Evolutionary conservation across 441 rosid genomes (phyloP).

Genomic region (Pelargonium cotyledonis): DNA sequence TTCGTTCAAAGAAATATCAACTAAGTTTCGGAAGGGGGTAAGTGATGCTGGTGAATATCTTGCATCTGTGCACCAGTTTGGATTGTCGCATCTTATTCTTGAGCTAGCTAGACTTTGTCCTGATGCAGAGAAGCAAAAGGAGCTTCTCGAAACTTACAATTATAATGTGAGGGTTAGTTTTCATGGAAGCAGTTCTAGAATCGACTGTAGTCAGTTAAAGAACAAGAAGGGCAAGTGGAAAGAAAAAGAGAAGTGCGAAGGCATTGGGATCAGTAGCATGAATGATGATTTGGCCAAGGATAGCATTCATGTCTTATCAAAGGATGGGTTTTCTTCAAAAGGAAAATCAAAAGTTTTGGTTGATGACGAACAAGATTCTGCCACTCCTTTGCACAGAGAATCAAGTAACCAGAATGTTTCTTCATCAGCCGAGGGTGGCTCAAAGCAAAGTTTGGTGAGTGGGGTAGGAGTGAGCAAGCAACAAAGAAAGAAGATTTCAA

Average conservation of each 20-base stretch:
- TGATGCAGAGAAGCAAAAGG: conserved; percentile 35
- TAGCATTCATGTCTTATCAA: conserved; percentile 8
- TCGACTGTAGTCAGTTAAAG: conserved; percentile 8
- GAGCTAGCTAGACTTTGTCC: conserved; percentile 44
- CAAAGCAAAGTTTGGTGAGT: conserved; percentile 15
- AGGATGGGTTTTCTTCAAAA: conserved; percentile 20
- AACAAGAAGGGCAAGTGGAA: conserved; percentile 24
- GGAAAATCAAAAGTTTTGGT: conserved; percentile 32
- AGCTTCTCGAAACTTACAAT: conserved; percentile 33
- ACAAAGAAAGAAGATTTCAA: conserved; percentile 27
- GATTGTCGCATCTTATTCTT: conserved; percentile 33
- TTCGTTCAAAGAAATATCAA: conserved; percentile 35
- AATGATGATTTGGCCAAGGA: conserved; percentile 19
- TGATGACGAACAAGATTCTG: conserved; percentile 14
- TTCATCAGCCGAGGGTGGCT: conserved; percentile 14
- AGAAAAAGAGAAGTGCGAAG: conserved; percentile 37
- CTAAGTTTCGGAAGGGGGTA: conserved; percentile 28
- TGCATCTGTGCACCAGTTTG: conserved; percentile 39
- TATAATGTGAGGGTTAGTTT: conserved; percentile 20
- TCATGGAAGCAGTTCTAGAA: conserved; percentile 14
- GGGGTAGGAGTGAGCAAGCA: conserved; percentile 33
- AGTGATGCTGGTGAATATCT: conserved; percentile 32
- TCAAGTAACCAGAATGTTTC: conserved; percentile 13
- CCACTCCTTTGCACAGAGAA: background rate
- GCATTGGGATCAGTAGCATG: conserved; percentile 7